Evolutionary conservation across 2,329 filamentous ascomycete species (phyloP).

Genomic region (Penicillium brasilianum): DNA sequence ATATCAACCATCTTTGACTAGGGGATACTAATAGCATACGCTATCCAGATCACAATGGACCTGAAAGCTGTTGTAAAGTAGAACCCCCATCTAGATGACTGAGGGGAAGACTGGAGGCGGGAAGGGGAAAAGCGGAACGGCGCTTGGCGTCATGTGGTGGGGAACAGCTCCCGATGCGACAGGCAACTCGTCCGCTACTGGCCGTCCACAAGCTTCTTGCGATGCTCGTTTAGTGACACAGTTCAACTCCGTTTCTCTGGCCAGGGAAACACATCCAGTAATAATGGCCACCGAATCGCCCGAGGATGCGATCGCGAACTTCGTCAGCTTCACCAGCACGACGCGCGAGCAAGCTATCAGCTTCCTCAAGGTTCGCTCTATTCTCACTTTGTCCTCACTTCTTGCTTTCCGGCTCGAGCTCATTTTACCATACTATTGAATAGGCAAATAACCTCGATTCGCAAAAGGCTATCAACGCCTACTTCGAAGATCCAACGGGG

Average conservation of each 20-base stretch:
- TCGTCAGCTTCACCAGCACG: slow-evolving; percentile 49
- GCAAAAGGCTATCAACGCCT: slow-evolving; percentile 54
- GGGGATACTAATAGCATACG: no score
- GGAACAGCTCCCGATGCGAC: slow-evolving; percentile 27
- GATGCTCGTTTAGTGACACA: slow-evolving; percentile 10
- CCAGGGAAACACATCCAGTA: neutral
- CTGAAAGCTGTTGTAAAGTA: neutral
- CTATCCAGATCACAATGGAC: no score
- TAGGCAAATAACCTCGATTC: slow-evolving; percentile 53
- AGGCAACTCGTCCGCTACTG: slow-evolving; percentile 7
- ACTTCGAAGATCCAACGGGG: slow-evolving; percentile 51
- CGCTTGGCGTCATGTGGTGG: slow-evolving; percentile 36
- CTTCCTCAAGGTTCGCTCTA: slow-evolving; percentile 46
- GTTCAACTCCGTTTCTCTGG: neutral
- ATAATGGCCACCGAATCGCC: slow-evolving; percentile 45
- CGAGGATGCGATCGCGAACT: slow-evolving; percentile 48
- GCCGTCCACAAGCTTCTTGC: neutral
- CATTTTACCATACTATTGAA: slow-evolving; percentile 12
- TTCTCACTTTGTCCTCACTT: neutral
- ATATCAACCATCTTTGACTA: no score
- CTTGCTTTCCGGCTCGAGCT: slow-evolving; percentile 9
- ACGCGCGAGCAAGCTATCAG: slow-evolving; percentile 46
- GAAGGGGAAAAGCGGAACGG: slow-evolving; percentile 16
- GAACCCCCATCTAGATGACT: neutral
- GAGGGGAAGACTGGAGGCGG: neutral